Evolutionary conservation across 2,329 filamentous ascomycete species (phyloP), one percentile per base, ranked within the genome.

Genomic region (Aspergillus fructus): DNA sequence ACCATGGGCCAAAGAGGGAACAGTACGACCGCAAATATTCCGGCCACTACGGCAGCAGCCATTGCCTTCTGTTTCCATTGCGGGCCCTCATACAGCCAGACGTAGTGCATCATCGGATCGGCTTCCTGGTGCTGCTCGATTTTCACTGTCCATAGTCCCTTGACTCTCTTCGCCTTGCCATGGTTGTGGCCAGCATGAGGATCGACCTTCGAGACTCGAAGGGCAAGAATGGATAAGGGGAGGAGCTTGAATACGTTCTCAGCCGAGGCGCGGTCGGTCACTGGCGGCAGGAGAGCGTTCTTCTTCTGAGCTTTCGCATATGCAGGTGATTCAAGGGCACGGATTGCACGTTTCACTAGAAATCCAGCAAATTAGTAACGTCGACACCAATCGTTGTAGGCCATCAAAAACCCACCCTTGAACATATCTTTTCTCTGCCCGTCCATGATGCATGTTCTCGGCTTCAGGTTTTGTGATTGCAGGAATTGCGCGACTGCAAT

Each of bases 351-450:
- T 83, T 97, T 97, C 74, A 99, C 94, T 96, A 50, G 48, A 8
- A 43, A 50, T 11, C 23, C 21, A 21, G 60, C 39, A 66, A 49
- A 47, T 49, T 40, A 52, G 41, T 12, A 11, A 41, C 17, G 11
- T 27, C 37, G 40, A 3, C 27, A 21, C 30, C 2, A 24, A 17
- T 21, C 21, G 3, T 6, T n/a, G 15, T 15, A 40, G 37, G 42
- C 7, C 5, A 37, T 27, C 5, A 8, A 11, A 47, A 49, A 51
- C 53, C 46, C 80, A 93, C 91, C 92, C 83, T 89, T 89, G 77
- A 99, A 97, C 90, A 99, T 96, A 64, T 99, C 93, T 78, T 96
- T 97, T 69, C 94, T 86, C 82, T 97, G 93, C 68, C 94, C 94
- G 64, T 97, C 93, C 64, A 97, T 84, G 63, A 99, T 96, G 73